Base-by-base conservation (phyloP, 768 basidiomycete genomes). In the Mycena floridula region DNA sequence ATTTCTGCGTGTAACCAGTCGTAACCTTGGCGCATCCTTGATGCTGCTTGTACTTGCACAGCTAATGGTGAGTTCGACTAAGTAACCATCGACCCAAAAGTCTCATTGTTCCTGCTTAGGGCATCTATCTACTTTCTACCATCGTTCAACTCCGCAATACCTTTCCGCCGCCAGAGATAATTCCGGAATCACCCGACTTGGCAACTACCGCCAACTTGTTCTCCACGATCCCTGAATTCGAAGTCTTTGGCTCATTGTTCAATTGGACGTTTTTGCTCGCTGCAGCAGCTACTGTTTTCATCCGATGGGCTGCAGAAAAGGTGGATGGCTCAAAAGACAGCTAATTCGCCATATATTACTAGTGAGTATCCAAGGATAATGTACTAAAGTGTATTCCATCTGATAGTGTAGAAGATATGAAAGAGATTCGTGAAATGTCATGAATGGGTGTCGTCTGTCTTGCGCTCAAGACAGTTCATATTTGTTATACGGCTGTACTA, bases 91-190 rank as follows among this genome's bases (percentile, higher is more conserved):
- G 37, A 48, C 44, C 12, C 20, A 36, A 20, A 27, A 24, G 48
- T 38, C 37, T 21, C 12, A 21, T 15, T 23, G 30, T 44, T 23
- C 41, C 15, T 21, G 42, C n/a, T 22, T 51, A 91, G 89, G 85
- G 83, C 9, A 84, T 87, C 35, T 92, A 92, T 58, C 75, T 91
- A 26, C 76, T 92, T 23, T 82, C 87, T 3, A 91, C 88, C 0
- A 65, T 91, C 39, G 81, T 91, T 11, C 89, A 92, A 59, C 70
- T 92, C 37, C 82, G 89, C 30, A 80, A 82, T 22, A 82, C 83
- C 9, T 89, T 92, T 59, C 89, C 89, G 2, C 80, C 81, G 0
- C 76, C 80, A 1, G 46, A 36, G 13, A n/a, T n/a, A n/a, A n/a
- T n/a, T n/a, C 44, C 47, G 9, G 48, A 47, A 15, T 52, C 54